A percentile compares a stretch with the other conserved stretches of the same genome.
Evolutionary conservation across 2,329 filamentous ascomycete species (phyloP).

Genomic region (Bisporella sp.): DNA sequence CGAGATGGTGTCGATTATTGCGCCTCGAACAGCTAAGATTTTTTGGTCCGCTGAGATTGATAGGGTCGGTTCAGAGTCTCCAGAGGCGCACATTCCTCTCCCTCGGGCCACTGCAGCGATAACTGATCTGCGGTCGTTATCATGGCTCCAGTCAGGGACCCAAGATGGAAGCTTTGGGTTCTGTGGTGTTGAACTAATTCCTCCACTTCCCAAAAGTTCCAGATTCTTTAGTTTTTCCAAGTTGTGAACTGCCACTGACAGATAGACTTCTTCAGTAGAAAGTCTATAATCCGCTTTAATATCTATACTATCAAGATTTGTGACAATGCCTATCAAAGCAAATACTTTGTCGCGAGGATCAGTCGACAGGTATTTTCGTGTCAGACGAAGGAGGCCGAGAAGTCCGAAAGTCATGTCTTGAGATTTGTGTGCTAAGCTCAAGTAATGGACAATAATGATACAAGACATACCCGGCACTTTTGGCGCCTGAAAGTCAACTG

Average conservation of each 20-base stretch:
- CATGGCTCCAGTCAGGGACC: slow-evolving; percentile 3
- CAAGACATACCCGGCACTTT: neutral
- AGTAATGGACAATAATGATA: neutral
- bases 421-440: neutral
- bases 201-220: slow-evolving; percentile 1
- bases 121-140: slow-evolving; percentile 1
- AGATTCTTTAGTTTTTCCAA: slow-evolving; percentile 1
- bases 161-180: neutral
- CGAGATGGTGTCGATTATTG: slow-evolving; percentile 2
- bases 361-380: neutral
- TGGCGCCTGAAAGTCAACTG: slow-evolving; percentile 1
- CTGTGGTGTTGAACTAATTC: neutral
- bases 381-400: slow-evolving; percentile 2
- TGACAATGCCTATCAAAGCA: slow-evolving; percentile 2
- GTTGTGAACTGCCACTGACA: slow-evolving; percentile 2
- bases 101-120: neutral
- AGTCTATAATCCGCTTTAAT: neutral
- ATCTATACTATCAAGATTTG: neutral
- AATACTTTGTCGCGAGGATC: slow-evolving; percentile 3
- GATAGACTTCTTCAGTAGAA: slow-evolving; percentile 3
- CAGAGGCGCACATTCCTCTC: neutral
- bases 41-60: slow-evolving; percentile 3
- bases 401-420: neutral
- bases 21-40: slow-evolving; percentile 3
- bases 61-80: slow-evolving; percentile 1